These are phyloP conservation scores for Linaria vulgaris DNA, from an alignment of 257 asterid genomes.

Conservation along the genomic window DNA sequence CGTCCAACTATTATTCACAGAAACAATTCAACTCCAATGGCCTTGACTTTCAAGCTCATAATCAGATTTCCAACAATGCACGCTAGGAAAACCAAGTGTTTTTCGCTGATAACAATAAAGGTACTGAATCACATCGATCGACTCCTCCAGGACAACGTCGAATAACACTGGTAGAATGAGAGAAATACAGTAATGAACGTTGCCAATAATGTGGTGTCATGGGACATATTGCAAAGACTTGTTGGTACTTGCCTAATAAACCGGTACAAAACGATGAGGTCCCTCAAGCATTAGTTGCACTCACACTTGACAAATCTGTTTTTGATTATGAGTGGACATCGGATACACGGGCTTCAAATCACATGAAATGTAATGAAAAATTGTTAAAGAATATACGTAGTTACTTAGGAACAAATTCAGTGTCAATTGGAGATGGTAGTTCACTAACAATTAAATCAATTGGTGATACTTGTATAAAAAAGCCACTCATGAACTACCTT, in stretches of 20 bases:
- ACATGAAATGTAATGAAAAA: not conserved
- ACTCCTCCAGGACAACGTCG: not conserved
- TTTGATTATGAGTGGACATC: slow-evolving; percentile 5
- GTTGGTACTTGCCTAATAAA: not conserved
- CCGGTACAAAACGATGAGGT: not conserved
- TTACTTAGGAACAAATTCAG: not conserved
- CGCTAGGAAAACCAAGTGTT: too few relatives aligned
- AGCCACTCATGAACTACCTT: too few relatives aligned
- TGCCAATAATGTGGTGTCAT: not conserved
- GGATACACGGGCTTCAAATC: not conserved
- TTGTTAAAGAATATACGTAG: not conserved
- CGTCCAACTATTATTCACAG: too few relatives aligned
- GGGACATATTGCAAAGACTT: not conserved
- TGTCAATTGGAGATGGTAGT: not conserved
- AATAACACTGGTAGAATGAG: not conserved
- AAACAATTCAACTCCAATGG: too few relatives aligned
- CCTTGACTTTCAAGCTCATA: too few relatives aligned
- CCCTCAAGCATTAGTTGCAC: not conserved
- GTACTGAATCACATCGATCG: not conserved
- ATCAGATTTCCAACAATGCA: too few relatives aligned
- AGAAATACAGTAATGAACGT: not conserved
- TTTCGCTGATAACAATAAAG: too few relatives aligned
- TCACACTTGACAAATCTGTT: not conserved
- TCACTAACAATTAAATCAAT: not conserved
- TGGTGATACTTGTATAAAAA: too few relatives aligned